A percentile compares a stretch with the other conserved stretches of the same genome.
Conservation (phyloP, 1,139 yeast genomes). For the Hemisphaericaspora xylofermentans region DNA sequence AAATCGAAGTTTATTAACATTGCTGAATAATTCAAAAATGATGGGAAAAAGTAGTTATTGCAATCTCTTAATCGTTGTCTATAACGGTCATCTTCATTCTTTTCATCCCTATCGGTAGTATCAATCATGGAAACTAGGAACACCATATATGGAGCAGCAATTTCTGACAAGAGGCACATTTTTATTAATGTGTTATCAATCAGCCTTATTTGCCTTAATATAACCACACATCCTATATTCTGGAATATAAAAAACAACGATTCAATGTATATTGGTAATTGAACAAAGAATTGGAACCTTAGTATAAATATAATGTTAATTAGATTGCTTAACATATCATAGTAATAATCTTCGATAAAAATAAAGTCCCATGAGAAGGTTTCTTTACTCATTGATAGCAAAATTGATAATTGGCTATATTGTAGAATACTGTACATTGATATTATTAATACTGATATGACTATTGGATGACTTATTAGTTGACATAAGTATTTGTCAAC, state of each 20-base stretch:
- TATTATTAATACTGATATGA: constrained; percentile 66
- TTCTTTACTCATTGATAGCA: background rate
- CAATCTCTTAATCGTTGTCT: constrained; percentile 7
- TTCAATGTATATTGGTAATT: constrained; percentile 9
- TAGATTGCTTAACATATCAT: constrained; percentile 21
- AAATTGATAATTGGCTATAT: constrained; percentile 2
- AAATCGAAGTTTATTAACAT: constrained; percentile 9
- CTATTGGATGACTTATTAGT: constrained; percentile 48
- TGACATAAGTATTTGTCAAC: constrained; percentile 14
- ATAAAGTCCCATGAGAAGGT: background rate
- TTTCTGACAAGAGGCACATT: constrained; percentile 10
- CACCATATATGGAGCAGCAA: constrained; percentile 11
- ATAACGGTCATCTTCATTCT: background rate
- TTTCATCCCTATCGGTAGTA: background rate
- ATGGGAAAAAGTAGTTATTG: constrained; percentile 14
- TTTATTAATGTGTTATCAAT: background rate
- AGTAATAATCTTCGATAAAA: constrained; percentile 11
- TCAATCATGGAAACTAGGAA: constrained; percentile 5
- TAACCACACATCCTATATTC: constrained; percentile 2
- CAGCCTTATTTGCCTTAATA: constrained; percentile 1
- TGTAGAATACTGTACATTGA: constrained; percentile 42
- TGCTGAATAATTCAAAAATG: constrained; percentile 15
- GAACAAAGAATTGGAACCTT: constrained; percentile 17
- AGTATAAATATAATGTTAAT: constrained; percentile 23
- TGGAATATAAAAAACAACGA: constrained; percentile 9